Evolutionary conservation across 257 asterid species (phyloP), one percentile per base, ranked within the genome.

Genomic region (Nicotiana attenuata): DNA sequence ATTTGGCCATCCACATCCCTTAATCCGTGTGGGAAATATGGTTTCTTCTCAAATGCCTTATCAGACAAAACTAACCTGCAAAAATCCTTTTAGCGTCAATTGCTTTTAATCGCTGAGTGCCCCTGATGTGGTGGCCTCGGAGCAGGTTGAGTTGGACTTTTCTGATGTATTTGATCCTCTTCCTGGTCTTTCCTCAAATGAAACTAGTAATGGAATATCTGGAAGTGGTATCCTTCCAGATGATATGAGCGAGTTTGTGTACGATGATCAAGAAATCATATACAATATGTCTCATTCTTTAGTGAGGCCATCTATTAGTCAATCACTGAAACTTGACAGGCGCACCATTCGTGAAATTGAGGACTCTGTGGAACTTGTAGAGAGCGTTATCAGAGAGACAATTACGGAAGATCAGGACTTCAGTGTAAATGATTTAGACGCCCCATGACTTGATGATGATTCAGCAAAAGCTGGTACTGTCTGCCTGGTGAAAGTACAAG

Each of bases 221-320:
- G 92, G 80, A 81, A 53, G 63, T 77, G 57, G 77, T 33, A 33
- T 53, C 14, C 35, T 63, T 69, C 64, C 69, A 38, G 83, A 60
- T 14, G 89, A 84, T 65, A 81, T 75, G 65, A 87, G 45, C 68
- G 91, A 91, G 81, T 85, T 91, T 80, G 77, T 89, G 10, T 92
- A 87, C 85, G 90, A 90, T 86, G 91, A 90, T 41, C 93, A 94
- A 0, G 90, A 82, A 83, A 90, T 92, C 41, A 85, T 92, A 77
- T 82, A 83, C 85, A 89, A 86, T 57, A 87, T 92, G 73, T 91
- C 93, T 22, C 92, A 92, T 87, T 90, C 93, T 31, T 83, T 91
- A 79, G 93, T 88, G 55, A 94, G 92, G 17, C 97, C 94, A 71
- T 79, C 85, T 87, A 86, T 88, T 31, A 85, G 82, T 76, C 93